Base-by-base conservation (phyloP, 345 rosid genomes). In the Brassica nigra region DNA sequence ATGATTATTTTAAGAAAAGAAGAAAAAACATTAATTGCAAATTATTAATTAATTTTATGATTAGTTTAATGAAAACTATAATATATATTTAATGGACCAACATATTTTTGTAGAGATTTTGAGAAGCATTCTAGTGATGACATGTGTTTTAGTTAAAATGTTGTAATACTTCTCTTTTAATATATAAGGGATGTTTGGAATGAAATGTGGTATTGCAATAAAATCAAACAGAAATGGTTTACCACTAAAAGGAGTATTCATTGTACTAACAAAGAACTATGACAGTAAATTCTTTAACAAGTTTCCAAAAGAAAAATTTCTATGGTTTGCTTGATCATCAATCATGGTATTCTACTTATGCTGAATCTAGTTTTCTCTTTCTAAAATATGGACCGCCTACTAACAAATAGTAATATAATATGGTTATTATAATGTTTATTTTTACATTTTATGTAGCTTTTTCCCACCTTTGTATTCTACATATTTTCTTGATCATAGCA, bases 281-380 rank as follows among this genome's bases (percentile, higher is more conserved):
- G 55, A 49, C 16, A 20, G 44, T 57, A 78, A 30, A 23, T 31
- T 42, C 39, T 12, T 3, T 2, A 59, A 67, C 65, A 79, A 73
- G 39, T 44, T 73, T 73, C 78, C 57, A 73, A 73, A 66, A 67
- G 33, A 73, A 42, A 73, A 33, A 69, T 73, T 79, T 79, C 0
- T 44, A 79, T 2, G 57, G 39, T 70, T 79, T 59, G 70, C 78
- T 74, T 79, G 70, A 74, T 59, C 62, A 74, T 79, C 78, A 79
- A 68, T 68, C 71, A 52, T 74, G 79, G 79, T 68, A 80, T 74
- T 75, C 37, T 61, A 30, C 18, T 59, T 30, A 4, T 14, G 73
- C 54, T 73, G 73, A 78, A 29, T 78, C 16, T 72, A 29, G 30
- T 55, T 52, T 70, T 78, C 6, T 11, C 72, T 59, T 73, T 66